Percentiles rank a stretch among this genome's conserved stretches.
phyloP scores from a whole-genome alignment of 352 stramenopile species.

The Pythium dissotocum region DNA sequence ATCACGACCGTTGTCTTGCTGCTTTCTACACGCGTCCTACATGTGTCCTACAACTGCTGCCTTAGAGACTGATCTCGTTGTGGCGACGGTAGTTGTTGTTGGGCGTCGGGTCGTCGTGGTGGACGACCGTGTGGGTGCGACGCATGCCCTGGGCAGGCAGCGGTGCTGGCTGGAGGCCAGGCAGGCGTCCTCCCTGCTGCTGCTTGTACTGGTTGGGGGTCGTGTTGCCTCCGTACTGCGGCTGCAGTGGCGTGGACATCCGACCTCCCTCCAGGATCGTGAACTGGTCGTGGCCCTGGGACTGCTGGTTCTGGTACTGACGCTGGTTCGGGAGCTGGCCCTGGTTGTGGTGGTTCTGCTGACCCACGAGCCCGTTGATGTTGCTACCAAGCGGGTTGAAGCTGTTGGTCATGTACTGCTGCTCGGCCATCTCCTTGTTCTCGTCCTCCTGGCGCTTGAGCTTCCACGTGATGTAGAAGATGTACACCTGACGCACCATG shows the following conservation, averaged over 20 bases:
- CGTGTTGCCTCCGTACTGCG: constrained; percentile 8
- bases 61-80: constrained; percentile 29
- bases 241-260: constrained; percentile 27
- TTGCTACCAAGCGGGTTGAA: constrained; percentile 28
- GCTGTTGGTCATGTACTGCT: constrained; percentile 11
- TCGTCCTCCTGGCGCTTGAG: constrained; percentile 39
- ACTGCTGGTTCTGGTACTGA: constrained; percentile 22
- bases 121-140: constrained; percentile 27
- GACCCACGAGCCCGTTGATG: constrained; percentile 13
- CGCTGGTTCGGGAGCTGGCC: constrained; percentile 18
- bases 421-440: constrained; percentile 22
- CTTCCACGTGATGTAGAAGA: constrained; percentile 88
- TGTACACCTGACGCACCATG: constrained; percentile 84
- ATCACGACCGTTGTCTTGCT: neutral
- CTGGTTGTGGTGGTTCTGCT: constrained; percentile 20
- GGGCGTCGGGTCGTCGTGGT: constrained; percentile 26
- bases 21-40: neutral
- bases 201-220: constrained; percentile 20
- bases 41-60: neutral
- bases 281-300: constrained; percentile 8
- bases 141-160: constrained; percentile 21
- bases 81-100: constrained; percentile 25
- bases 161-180: constrained; percentile 19
- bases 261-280: constrained; percentile 26
- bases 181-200: constrained; percentile 9